Evolutionary conservation across 805 yeast genomes (phyloP), one percentile per base, ranked within the genome.

Genomic region (Wickerhamiella alocasiicola): DNA sequence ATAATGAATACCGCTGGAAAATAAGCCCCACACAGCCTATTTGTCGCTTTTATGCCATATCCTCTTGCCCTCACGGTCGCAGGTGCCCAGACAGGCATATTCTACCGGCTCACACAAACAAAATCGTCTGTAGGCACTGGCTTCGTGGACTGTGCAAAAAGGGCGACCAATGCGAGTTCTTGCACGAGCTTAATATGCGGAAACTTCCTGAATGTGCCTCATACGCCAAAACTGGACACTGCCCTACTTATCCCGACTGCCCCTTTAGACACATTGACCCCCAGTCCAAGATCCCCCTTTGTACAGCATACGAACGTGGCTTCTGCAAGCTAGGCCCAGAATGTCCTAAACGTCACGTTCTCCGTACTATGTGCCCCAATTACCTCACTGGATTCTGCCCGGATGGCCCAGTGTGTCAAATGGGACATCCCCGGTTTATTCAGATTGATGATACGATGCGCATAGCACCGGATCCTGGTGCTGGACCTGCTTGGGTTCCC

Each of bases 91-190:
- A 82, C 62, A 81, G 85, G 55, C 97, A 88, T 61, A 78, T 78
- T 25, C 71, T 74, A 39, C 76, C 72, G 39, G 70, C 70, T 35
- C 75, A 73, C 54, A 66, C 70, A 40, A 78, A 78, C 57, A 78
- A 80, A 51, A 83, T 91, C 41, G 98, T 91, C 4, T 91, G 98
- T 59, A 88, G 91, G 67, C 96, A 91, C 65, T 91, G 98, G 99
- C 72, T 91, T 26, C 72, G 96, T 49, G 99, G 99, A 0, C 70
- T 91, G 26, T 91, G 99, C 62, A 91, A 91, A 63, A 88, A 88
- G 66, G 94, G 93, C 38, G 94, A 85, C 51, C 83, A 82, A 49
- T 91, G 99, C 61, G 99, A 91, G 64, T 91, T 83, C 54, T 63
- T 91, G 33, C 99, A 91, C 61, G 99, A 91, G 57, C 87, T 87